These are phyloP conservation scores for Ogataea dorogensis DNA, from an alignment of 805 yeast genomes.

Conservation along the genomic window DNA sequence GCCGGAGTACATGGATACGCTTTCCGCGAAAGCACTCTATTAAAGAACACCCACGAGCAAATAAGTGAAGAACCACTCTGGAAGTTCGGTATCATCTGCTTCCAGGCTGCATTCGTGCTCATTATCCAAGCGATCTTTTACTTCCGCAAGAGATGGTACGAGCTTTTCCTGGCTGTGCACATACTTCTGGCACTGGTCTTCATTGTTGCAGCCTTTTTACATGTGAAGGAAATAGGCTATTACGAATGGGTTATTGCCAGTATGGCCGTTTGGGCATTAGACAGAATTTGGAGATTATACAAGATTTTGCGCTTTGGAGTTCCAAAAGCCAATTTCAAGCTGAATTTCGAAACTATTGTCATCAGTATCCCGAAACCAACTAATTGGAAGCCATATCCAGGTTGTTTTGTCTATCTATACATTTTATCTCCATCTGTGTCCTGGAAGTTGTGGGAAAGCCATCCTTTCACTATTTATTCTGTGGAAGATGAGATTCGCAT, in stretches of 20 bases:
- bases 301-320: slow-evolving; percentile 34
- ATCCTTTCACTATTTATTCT: slow-evolving; percentile 53
- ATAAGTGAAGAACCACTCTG: slow-evolving; percentile 11
- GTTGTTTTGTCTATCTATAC: slow-evolving; percentile 58
- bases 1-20: slow-evolving; percentile 33
- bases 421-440: slow-evolving; percentile 34
- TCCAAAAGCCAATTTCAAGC: slow-evolving; percentile 18
- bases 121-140: slow-evolving; percentile 45
- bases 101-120: slow-evolving; percentile 40
- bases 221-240: slow-evolving; percentile 41
- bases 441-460: slow-evolving; percentile 57
- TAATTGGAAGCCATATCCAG: slow-evolving; percentile 49
- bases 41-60: slow-evolving; percentile 6
- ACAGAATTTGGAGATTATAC: slow-evolving; percentile 38
- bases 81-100: slow-evolving; percentile 31
- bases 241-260: slow-evolving; percentile 40
- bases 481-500: slow-evolving; percentile 34
- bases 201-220: slow-evolving; percentile 48
- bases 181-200: slow-evolving; percentile 44
- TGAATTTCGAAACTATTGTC: slow-evolving; percentile 22
- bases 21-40: slow-evolving; percentile 31
- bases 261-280: slow-evolving; percentile 41
- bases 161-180: slow-evolving; percentile 42
- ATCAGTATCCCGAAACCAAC: slow-evolving; percentile 42
- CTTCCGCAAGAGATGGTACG: slow-evolving; percentile 48